phyloP scores from a whole-genome alignment of 805 yeast species.

The Saturnispora sanitii region DNA sequence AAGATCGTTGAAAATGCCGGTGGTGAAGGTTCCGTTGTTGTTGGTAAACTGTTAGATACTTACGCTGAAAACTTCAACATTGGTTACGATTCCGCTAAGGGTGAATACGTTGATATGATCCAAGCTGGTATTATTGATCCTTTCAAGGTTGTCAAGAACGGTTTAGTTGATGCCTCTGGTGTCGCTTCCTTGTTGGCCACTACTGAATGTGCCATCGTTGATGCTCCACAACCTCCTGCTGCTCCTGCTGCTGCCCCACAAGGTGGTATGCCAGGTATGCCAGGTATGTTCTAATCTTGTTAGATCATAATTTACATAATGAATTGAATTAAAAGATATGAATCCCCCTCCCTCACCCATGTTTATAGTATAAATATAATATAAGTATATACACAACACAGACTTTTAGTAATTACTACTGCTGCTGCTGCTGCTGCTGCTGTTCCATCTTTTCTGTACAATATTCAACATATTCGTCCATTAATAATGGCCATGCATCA shows the following conservation, averaged over 20 bases:
- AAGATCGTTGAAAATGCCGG: constrained; percentile 96
- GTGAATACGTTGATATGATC: constrained; percentile 92
- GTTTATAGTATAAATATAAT: constrained; percentile 5
- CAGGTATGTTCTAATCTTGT: constrained; percentile 26
- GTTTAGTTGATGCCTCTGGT: constrained; percentile 93
- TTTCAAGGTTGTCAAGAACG: constrained; percentile 93
- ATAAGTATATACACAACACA: background rate
- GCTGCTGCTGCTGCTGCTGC: background rate
- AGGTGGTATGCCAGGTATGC: constrained; percentile 50
- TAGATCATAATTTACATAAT: too few species aligned
- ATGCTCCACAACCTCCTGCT: constrained; percentile 75
- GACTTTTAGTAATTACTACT: background rate
- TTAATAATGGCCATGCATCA: constrained; percentile 86
- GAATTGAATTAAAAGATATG: too few species aligned
- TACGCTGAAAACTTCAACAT: constrained; percentile 64
- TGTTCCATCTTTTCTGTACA: background rate
- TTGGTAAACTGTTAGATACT: constrained; percentile 68
- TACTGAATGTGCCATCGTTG: constrained; percentile 96
- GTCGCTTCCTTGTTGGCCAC: constrained; percentile 96
- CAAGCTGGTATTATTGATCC: constrained; percentile 98
- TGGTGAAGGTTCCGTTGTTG: constrained; percentile 93
- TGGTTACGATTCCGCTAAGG: constrained; percentile 89
- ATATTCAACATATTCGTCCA: constrained; percentile 72
- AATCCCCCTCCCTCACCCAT: background rate
- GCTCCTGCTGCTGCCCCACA: constrained; percentile 36